Percentiles rank a stretch among this genome's conserved stretches.
These are phyloP conservation scores for Vitis amurensis DNA, from an alignment of 164 flowering plant species.

Conservation along the genomic window DNA sequence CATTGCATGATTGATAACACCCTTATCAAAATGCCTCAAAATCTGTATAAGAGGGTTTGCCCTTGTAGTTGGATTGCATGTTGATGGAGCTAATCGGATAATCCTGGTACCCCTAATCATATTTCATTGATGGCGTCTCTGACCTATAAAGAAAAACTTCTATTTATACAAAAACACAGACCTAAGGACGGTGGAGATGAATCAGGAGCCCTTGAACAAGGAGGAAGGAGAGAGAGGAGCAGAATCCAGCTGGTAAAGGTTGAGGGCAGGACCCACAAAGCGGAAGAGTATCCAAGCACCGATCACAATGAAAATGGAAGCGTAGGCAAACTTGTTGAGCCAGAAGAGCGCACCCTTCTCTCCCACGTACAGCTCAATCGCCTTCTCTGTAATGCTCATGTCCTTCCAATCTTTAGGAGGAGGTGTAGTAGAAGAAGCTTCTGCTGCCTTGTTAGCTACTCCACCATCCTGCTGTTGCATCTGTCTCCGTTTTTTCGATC, in stretches of 20 bases:
- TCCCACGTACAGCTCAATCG: constrained; percentile 70
- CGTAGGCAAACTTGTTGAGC: constrained; percentile 95
- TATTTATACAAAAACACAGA: no score
- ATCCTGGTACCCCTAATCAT: no score
- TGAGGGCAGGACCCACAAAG: constrained; percentile 82
- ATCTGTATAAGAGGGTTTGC: no score
- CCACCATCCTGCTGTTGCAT: constrained; percentile 11
- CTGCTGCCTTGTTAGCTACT: constrained; percentile 1
- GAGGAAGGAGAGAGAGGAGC: constrained; percentile 58
- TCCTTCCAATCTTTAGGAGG: constrained; percentile 68
- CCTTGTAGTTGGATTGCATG: no score
- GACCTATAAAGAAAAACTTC: no score
- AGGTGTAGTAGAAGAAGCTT: constrained; percentile 8
- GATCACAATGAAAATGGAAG: constrained; percentile 74
- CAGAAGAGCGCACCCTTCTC: constrained; percentile 83
- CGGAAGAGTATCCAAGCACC: constrained; percentile 86
- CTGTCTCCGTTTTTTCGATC: constrained; percentile 37
- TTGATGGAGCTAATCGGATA: no score
- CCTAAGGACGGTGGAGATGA: neutral
- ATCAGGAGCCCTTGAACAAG: constrained; percentile 42
- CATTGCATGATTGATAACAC: no score
- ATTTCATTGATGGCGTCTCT: no score
- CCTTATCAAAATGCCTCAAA: no score
- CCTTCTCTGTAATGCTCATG: constrained; percentile 75
- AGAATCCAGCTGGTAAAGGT: constrained; percentile 75